phyloP scores from a whole-genome alignment of 306 rosid genomes.

The Carpinus fangiana region DNA sequence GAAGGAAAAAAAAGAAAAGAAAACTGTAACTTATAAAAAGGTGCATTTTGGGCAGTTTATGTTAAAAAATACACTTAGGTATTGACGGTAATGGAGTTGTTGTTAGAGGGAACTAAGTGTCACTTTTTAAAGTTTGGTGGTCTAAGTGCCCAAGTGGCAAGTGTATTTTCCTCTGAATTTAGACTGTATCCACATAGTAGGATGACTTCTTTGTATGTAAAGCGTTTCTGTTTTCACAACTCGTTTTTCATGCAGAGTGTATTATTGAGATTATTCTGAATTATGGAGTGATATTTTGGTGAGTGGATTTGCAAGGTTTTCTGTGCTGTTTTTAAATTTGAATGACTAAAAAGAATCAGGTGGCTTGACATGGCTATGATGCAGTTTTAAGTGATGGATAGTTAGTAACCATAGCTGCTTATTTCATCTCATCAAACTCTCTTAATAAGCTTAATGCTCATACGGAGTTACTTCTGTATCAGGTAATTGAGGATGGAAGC shows the following conservation, averaged over 20 bases:
- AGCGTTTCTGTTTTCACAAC: neutral
- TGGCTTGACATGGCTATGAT: neutral
- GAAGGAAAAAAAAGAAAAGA: too few relatives aligned
- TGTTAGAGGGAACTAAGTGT: too few relatives aligned
- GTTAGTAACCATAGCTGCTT: neutral
- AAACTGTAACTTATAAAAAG: too few relatives aligned
- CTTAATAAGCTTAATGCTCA: neutral
- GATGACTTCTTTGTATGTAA: neutral
- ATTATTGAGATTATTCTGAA: neutral
- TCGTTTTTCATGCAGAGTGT: neutral
- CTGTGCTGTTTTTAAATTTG: neutral
- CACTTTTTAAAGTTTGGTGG: too few relatives aligned
- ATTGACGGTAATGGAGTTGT: too few relatives aligned
- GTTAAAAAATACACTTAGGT: too few relatives aligned
- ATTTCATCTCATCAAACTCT: neutral
- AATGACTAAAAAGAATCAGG: neutral
- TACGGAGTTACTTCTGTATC: constrained; percentile 21
- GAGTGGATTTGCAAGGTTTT: neutral
- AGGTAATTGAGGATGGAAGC: constrained; percentile 51
- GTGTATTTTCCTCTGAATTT: too few relatives aligned
- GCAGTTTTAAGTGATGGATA: neutral
- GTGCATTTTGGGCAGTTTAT: too few relatives aligned
- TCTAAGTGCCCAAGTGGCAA: too few relatives aligned
- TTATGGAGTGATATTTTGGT: neutral
- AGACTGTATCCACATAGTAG: neutral